phyloP scores from a whole-genome alignment of 2,329 filamentous ascomycete species.

The Aspergillus niger region DNA sequence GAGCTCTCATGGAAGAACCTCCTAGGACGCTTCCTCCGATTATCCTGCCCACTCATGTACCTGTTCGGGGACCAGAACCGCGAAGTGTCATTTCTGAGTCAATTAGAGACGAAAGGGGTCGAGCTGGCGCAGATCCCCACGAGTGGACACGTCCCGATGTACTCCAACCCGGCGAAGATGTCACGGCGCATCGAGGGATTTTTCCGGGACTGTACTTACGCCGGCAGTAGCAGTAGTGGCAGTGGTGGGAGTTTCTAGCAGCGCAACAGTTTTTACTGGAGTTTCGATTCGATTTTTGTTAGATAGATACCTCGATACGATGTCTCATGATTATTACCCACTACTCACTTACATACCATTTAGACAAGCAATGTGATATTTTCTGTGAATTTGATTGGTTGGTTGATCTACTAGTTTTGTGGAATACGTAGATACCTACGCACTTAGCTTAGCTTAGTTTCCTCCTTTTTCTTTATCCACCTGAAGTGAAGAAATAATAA shows the following conservation, averaged over 20 bases:
- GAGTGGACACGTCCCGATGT: conserved; percentile 1
- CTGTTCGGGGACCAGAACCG: not conserved
- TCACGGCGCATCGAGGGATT: conserved; percentile 1
- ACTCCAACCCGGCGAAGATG: conserved; percentile 3
- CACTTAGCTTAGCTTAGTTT: too few species aligned
- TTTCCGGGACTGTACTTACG: not conserved
- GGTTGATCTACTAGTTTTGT: too few species aligned
- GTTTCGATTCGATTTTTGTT: too few species aligned
- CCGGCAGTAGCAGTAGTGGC: not conserved
- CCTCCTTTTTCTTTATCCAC: too few species aligned
- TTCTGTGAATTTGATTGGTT: too few species aligned
- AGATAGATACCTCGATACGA: too few species aligned
- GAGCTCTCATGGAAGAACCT: not conserved
- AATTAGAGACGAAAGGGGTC: not conserved
- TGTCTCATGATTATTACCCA: too few species aligned
- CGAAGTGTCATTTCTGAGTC: not conserved
- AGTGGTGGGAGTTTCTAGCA: not conserved
- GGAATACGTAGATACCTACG: too few species aligned
- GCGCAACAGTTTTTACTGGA: too few species aligned
- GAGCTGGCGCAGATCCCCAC: not conserved
- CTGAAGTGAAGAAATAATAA: too few species aligned
- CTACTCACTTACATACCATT: too few species aligned
- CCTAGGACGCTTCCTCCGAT: not conserved
- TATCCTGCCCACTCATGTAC: conserved; percentile 2
- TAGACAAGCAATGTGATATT: too few species aligned